Evolutionary conservation across 164 flowering plant species (phyloP), one percentile per base, ranked within the genome.

Genomic region (Umbellularia californica): DNA sequence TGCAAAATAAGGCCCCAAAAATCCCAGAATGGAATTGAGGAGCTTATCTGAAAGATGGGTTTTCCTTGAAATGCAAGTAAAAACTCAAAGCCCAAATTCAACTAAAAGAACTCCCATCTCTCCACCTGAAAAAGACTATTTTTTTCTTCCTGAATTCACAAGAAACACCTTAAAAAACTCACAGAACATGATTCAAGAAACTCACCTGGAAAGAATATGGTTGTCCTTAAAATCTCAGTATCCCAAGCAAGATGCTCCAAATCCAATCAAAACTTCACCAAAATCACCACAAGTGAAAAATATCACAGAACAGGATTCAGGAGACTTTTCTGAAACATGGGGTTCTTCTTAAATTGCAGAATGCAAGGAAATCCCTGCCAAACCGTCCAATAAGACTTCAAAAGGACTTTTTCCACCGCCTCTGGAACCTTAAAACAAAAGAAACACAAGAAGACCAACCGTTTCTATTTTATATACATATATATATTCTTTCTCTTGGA

Each of bases 281-380:
- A 28, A 67, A 27, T 67, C 69, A 27, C 30, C 20, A 67, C 14
- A 27, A 27, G 17, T 6, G 5, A 19, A 15, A 1, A 28, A 24
- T 25, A 67, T 67, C 69, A 67, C 3, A 27, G 20, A 67, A 22
- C 0, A 22, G 67, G 47, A 67, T 67, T 15, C 20, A 67, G 17
- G 41, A 67, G 30, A 30, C 69, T 27, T 14, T 19, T 30, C 69
- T 67, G 47, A 41, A 28, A 67, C 19, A 30, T 35, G 28, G 47
- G 22, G 69, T 67, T 67, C 47, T 67, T 15, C 47, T 67, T 30
- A 67, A 30, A 55, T 67, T 30, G 47, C 69, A 67, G 41, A 47
- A 22, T 41, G 52, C 71, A 69, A 55, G 55, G 27, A 69, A 69
- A 10, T 20, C 50, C 47, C 41, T 25, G 41, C 14, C 28, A 67